phyloP scores from a whole-genome alignment of 345 rosid genomes.

The Alliaria petiolata region DNA sequence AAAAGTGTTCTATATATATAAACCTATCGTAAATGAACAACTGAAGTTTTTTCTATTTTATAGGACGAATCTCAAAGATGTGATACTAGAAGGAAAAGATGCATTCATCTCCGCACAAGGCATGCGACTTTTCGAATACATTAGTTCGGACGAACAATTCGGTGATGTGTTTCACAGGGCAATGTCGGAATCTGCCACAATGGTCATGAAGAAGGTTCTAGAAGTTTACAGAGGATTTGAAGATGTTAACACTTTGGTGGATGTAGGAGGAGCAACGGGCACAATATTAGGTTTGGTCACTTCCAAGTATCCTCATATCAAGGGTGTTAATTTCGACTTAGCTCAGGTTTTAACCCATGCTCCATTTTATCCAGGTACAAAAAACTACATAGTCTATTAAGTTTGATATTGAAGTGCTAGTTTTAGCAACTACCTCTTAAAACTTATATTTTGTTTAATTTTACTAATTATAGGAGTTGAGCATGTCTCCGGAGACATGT shows the following conservation, averaged over 20 bases:
- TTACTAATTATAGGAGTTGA: too few species aligned
- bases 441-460: too few species aligned
- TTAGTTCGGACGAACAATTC: conserved; percentile 37
- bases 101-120: conserved; percentile 55
- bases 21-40: not conserved
- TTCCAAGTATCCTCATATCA: conserved; percentile 46
- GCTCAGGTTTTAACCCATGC: conserved; percentile 15
- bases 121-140: conserved; percentile 42
- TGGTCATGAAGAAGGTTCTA: conserved; percentile 45
- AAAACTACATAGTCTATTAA: not conserved
- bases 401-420: too few species aligned
- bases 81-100: conserved; percentile 48
- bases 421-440: too few species aligned
- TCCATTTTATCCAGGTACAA: conserved; percentile 27
- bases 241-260: conserved; percentile 42
- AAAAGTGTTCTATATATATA: too few species aligned
- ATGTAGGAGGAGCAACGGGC: conserved; percentile 69
- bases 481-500: too few species aligned
- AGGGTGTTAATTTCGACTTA: conserved; percentile 47
- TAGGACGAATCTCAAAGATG: conserved; percentile 46
- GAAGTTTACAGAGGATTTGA: conserved; percentile 56
- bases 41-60: not conserved
- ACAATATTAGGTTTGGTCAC: conserved; percentile 39
- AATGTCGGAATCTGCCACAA: conserved; percentile 40
- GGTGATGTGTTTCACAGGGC: conserved; percentile 43